Evolutionary conservation across 2,329 filamentous ascomycete genomes (phyloP).

Genomic region (Ophiostoma australiae): DNA sequence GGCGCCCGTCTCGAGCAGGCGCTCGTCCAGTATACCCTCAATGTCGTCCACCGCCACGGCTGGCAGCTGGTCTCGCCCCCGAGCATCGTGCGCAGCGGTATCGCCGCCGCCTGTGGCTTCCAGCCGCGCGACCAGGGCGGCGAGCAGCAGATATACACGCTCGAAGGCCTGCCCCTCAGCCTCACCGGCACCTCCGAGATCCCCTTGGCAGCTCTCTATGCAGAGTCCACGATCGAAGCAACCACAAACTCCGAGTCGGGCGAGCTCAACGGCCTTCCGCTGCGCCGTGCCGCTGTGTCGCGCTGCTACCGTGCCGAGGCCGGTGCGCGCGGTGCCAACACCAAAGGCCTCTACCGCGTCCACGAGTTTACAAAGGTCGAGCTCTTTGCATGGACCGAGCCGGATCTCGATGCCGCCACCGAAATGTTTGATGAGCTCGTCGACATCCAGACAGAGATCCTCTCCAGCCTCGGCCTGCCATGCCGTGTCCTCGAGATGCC

Average conservation of each 20-base stretch:
- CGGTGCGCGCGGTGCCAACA: slow-evolving; percentile 80
- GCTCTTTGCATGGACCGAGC: slow-evolving; percentile 85
- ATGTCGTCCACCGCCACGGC: slow-evolving; percentile 64
- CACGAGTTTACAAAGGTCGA: slow-evolving; percentile 99
- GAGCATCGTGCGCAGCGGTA: slow-evolving; percentile 85
- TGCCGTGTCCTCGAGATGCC: slow-evolving; percentile 95
- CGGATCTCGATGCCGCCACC: slow-evolving; percentile 47
- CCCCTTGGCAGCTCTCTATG: slow-evolving; percentile 84
- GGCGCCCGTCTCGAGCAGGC: slow-evolving; percentile 93
- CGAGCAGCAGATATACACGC: slow-evolving; percentile 85
- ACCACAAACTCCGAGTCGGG: slow-evolving; percentile 35
- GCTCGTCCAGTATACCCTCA: slow-evolving; percentile 77
- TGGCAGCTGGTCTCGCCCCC: slow-evolving; percentile 82
- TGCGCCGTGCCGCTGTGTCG: slow-evolving; percentile 77
- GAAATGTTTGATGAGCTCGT: slow-evolving; percentile 79
- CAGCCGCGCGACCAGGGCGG: slow-evolving; percentile 84
- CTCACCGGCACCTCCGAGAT: slow-evolving; percentile 92
- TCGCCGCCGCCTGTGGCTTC: slow-evolving; percentile 87
- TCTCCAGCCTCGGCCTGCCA: slow-evolving; percentile 69
- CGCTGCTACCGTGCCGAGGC: slow-evolving; percentile 96
- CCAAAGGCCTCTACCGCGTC: slow-evolving; percentile 91
- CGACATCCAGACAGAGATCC: slow-evolving; percentile 77
- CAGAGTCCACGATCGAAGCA: slow-evolving; percentile 62
- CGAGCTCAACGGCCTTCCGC: slow-evolving; percentile 48
- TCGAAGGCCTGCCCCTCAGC: slow-evolving; percentile 68